phyloP scores from a whole-genome alignment of 2,329 filamentous ascomycete species.

The Chalaropsis thielavioides region DNA sequence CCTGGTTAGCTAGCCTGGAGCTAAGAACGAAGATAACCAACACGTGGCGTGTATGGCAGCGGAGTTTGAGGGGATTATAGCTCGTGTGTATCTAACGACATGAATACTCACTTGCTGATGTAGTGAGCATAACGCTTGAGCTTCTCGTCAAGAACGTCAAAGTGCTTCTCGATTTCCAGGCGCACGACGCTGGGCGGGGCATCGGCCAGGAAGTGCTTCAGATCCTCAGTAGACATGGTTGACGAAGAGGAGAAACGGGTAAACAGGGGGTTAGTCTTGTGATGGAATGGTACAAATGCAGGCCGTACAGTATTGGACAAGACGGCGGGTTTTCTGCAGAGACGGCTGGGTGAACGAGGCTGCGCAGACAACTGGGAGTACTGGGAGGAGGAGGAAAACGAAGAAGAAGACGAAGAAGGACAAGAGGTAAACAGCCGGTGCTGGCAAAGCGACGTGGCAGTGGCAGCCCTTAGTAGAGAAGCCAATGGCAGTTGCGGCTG shows the following conservation, averaged over 20 bases:
- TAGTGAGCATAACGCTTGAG: slow-evolving; percentile 87
- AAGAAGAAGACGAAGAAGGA: not conserved
- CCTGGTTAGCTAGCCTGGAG: slow-evolving; percentile 6
- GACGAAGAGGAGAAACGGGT: slow-evolving; percentile 20
- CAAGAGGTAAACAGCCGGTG: slow-evolving; percentile 5
- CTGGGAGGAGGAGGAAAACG: not conserved
- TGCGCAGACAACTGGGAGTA: not conserved
- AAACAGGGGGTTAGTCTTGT: slow-evolving; percentile 7
- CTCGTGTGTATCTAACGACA: slow-evolving; percentile 2
- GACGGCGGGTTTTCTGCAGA: not conserved
- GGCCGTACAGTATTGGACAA: not conserved
- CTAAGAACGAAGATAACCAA: not conserved
- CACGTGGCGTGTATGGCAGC: not conserved
- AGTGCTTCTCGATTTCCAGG: slow-evolving; percentile 84
- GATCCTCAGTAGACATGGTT: slow-evolving; percentile 42
- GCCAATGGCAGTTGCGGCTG: slow-evolving; percentile 6
- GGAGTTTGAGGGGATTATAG: not conserved
- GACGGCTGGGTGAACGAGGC: not conserved
- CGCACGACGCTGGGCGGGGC: slow-evolving; percentile 76
- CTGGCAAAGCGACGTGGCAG: slow-evolving; percentile 5
- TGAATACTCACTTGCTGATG: slow-evolving; percentile 52
- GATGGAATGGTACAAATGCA: not conserved
- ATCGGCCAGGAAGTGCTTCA: slow-evolving; percentile 75
- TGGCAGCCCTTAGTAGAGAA: slow-evolving; percentile 10
- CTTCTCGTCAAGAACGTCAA: slow-evolving; percentile 58